Base-by-base conservation (phyloP, 768 basidiomycete genomes). In the Tulasnella calospora region DNA sequence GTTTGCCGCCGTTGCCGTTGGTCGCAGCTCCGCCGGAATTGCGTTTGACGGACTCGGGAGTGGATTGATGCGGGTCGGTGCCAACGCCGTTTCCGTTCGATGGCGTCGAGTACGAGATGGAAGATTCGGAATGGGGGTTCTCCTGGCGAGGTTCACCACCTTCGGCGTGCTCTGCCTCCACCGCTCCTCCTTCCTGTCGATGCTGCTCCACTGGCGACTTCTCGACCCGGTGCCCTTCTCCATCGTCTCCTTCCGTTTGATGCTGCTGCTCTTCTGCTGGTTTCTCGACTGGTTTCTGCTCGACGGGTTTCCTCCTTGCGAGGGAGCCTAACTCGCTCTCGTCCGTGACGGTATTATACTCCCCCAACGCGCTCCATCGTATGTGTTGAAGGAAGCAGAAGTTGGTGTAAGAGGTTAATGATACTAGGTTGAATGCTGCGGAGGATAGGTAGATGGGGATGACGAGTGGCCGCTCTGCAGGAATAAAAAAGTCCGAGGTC, bases 331-430 rank as follows among this genome's bases (percentile, higher is more conserved):
- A 17, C 72, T 73, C 72, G 72, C 41, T 36, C 72, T 27, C 35
- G 17, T 74, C 41, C 33, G 27, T 46, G 30, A 73, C 41, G 36
- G 72, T 15, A 36, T 44, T 47, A 55, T 74, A 77, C 35, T 35
- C 30, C 12, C 30, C 41, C 33, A 77, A 38, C 8, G 51, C 55
- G 21, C 35, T 38, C 76, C 51, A 77, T 15, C 94, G 92, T 80
- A 96, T 87, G 84, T 95, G 89, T 79, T 91, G 89, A 81, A 96
- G 86, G 86, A 95, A 95, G 84, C 91, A 92, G 84, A 94, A 96
- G 84, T 91, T 90, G 74, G 89, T 89, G 85, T 92, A 96, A 21
- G 93, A 95, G 1, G 90, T 88, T 86, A 96, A 89, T 47, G 89
- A 89, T 40, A 89, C 92, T 76, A 92, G 86, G 81, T 89, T 92